Evolutionary conservation across 129 eudicot genomes (phyloP), one percentile per base, ranked within the genome.

Genomic region (Lactuca saligna): DNA sequence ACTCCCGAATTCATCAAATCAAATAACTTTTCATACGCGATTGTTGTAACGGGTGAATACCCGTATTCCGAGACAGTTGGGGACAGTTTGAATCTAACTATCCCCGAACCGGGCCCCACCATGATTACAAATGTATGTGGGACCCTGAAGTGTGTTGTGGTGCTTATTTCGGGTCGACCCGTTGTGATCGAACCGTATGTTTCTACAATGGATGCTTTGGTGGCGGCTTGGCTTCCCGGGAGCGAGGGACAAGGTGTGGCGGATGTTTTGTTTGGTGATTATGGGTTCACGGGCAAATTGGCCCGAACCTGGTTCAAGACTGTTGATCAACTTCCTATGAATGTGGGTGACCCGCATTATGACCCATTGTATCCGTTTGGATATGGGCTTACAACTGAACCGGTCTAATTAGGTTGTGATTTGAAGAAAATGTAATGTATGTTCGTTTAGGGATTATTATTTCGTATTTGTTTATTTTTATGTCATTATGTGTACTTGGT

Each of bases 221-320:
- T 91, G n/a, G 89, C 92, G 6, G 97, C 92, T 33, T 91, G 92
- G 95, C 85, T 91, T 38, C 97, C 95, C 0, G 97, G 95, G 56
- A 78, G 72, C 0, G 93, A 89, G 55, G 96, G 93, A 29, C 90
- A 89, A 78, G 96, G 96, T 3, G 83, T 89, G 44, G 86, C 96
- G 6, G 93, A 89, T 86, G 90, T 89, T 50, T 29, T 86, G 51
- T 86, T 77, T 63, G 96, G 96, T n/a, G 90, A 89, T 76, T 82
- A 79, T 78, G 90, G 90, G 54, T 89, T 89, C 69, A 86, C 86
- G 5, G 93, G 96, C 17, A 86, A 81, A 68, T 85, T 83, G 34
- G 65, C 96, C 0, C 72, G 80, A 33, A 86, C 93, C 0, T 89
- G 96, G 96, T 89, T 89, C 65, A 86, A 86, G 72, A 82, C 78